A percentile compares a stretch with the other conserved stretches of the same genome.
Conservation (phyloP, 2,329 filamentous ascomycete genomes). For the Colletotrichum lupini region DNA sequence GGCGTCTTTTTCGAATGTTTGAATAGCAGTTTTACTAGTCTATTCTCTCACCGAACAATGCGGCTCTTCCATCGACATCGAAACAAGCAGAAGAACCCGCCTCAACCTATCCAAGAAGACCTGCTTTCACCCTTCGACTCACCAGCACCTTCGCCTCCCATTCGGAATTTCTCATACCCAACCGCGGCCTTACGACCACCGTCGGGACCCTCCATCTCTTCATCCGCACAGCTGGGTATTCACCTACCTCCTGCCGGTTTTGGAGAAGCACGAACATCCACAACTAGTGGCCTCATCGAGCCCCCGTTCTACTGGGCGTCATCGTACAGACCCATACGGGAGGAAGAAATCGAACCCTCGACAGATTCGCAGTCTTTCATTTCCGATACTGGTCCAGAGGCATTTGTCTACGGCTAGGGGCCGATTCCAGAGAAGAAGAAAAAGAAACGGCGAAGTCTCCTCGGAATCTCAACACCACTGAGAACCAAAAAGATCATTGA, state of each 20-base stretch:
- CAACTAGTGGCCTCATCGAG: not conserved
- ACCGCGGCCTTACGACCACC: conserved; percentile 14
- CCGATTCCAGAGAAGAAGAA: conserved; percentile 11
- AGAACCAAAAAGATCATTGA: not conserved
- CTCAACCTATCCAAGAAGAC: not conserved
- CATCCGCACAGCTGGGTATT: not conserved
- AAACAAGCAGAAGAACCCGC: conserved; percentile 16
- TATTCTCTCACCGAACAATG: conserved; percentile 9
- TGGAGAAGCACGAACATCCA: not conserved
- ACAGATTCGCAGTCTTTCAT: not conserved
- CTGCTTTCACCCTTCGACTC: not conserved
- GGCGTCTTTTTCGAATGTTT: not conserved
- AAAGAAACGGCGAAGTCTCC: conserved; percentile 25
- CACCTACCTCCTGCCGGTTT: not conserved
- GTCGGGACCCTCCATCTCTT: not conserved
- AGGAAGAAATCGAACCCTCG: not conserved
- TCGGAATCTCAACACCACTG: conserved; percentile 4
- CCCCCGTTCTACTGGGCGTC: conserved; percentile 30
- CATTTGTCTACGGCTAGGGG: conserved; percentile 31
- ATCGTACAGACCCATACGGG: conserved; percentile 15
- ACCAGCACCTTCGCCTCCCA: not conserved
- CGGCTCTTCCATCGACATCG: conserved; percentile 20
- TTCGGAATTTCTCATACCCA: conserved; percentile 41
- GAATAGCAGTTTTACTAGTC: not conserved
- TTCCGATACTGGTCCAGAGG: conserved; percentile 16